These are phyloP conservation scores for Colletotrichum plurivorum DNA, from an alignment of 2,329 filamentous ascomycete genomes.

Conservation along the genomic window DNA sequence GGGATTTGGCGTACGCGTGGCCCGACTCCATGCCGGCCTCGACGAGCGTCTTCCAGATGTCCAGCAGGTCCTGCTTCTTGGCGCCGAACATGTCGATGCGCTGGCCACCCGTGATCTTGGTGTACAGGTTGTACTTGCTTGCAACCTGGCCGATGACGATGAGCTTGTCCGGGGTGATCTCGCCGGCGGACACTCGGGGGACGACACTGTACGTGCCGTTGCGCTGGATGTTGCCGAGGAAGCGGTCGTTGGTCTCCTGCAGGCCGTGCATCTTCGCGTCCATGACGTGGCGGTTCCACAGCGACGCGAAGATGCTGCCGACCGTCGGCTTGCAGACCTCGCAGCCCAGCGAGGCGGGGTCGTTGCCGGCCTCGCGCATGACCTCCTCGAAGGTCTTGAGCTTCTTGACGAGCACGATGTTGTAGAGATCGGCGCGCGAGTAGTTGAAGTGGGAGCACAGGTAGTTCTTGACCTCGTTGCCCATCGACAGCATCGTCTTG, in stretches of 20 bases:
- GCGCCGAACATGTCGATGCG: constrained; percentile 95
- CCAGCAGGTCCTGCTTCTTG: constrained; percentile 85
- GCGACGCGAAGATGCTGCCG: constrained; percentile 83
- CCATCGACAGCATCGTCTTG: constrained; percentile 87
- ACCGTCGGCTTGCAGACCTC: constrained; percentile 89
- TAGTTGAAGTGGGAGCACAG: constrained; percentile 88
- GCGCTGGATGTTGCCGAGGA: constrained; percentile 89
- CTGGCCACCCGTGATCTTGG: constrained; percentile 93
- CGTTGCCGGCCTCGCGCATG: constrained; percentile 83
- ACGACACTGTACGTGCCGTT: constrained; percentile 93
- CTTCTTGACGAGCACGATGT: constrained; percentile 87
- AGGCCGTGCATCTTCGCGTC: constrained; percentile 78
- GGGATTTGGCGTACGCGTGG: constrained; percentile 90
- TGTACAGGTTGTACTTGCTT: constrained; percentile 87
- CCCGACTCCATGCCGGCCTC: constrained; percentile 91
- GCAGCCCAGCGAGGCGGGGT: constrained; percentile 81
- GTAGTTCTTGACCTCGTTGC: constrained; percentile 89
- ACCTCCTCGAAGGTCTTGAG: constrained; percentile 80
- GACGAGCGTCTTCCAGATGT: constrained; percentile 86
- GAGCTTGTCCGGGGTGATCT: constrained; percentile 89
- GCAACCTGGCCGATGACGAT: constrained; percentile 88
- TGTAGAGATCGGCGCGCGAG: constrained; percentile 90
- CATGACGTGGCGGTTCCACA: constrained; percentile 89
- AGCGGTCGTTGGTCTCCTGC: constrained; percentile 92
- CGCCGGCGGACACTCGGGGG: constrained; percentile 85